phyloP scores from a whole-genome alignment of 75 land plant species.

The Larix kaempferi region DNA sequence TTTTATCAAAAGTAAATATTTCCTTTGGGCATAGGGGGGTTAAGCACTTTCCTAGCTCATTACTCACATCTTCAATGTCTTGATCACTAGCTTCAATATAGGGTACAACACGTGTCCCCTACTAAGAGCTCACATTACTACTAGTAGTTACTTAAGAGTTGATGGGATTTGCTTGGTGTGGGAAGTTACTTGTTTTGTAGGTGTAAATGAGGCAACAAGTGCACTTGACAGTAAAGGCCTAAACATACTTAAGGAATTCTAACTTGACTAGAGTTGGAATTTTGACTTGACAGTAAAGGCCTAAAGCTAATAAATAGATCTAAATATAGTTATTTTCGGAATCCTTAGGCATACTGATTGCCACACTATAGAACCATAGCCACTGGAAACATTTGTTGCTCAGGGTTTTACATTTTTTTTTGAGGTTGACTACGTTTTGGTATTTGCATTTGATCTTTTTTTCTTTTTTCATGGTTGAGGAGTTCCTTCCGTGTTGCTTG shows the following conservation, averaged over 20 bases:
- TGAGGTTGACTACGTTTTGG: slow-evolving; percentile 15
- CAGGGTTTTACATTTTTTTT: slow-evolving; percentile 25
- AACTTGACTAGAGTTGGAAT: too few relatives aligned
- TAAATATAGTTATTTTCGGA: neutral
- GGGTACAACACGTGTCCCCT: slow-evolving; percentile 32
- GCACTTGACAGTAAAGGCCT: slow-evolving; percentile 84
- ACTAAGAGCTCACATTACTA: slow-evolving; percentile 79
- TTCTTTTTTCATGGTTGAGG: too few relatives aligned
- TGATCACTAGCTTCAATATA: slow-evolving; percentile 55
- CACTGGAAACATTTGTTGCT: slow-evolving; percentile 17
- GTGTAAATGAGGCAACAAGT: slow-evolving; percentile 51
- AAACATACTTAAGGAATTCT: slow-evolving; percentile 74
- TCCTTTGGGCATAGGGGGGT: slow-evolving; percentile 32
- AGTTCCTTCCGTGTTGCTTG: neutral
- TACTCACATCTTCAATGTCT: slow-evolving; percentile 32
- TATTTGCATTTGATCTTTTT: slow-evolving; percentile 17
- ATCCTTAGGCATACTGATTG: slow-evolving; percentile 31
- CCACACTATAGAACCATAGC: slow-evolving; percentile 39
- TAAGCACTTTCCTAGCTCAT: slow-evolving; percentile 19
- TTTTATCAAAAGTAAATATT: too few relatives aligned
- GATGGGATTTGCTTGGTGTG: slow-evolving; percentile 34
- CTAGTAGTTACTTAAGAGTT: slow-evolving; percentile 71
- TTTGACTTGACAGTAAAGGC: slow-evolving; percentile 11
- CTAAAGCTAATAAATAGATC: neutral
- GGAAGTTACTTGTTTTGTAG: slow-evolving; percentile 33